Evolutionary conservation across 2,329 filamentous ascomycete species (phyloP).

Genomic region (Fusarium kyushuense): DNA sequence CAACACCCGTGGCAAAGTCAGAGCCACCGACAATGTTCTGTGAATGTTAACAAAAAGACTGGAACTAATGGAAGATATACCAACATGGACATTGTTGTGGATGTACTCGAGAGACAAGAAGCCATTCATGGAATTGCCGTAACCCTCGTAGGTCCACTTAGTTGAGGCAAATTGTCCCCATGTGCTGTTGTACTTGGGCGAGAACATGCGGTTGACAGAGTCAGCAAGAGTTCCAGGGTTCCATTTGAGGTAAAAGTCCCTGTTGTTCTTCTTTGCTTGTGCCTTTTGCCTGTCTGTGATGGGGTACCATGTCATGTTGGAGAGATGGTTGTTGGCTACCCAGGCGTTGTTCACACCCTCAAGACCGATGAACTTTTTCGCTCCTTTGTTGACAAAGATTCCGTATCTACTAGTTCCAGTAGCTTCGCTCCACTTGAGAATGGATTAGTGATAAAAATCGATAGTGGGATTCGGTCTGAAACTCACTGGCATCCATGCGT

Average conservation of each 20-base stretch:
- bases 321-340: not conserved
- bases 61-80: rapidly evolving
- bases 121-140: not conserved
- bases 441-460: not conserved
- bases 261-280: not conserved
- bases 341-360: not conserved
- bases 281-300: not conserved
- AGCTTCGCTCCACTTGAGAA: not conserved
- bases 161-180: constrained; percentile 11
- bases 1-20: not conserved
- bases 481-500: constrained; percentile 7
- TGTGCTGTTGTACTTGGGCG: not conserved
- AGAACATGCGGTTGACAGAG: constrained; percentile 1
- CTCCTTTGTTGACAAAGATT: not conserved
- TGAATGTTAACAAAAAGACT: rapidly evolving
- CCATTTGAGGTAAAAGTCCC: not conserved
- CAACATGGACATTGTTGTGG: constrained; percentile 12
- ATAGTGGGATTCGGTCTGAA: rapidly evolving
- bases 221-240: not conserved
- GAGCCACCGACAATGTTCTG: not conserved
- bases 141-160: not conserved
- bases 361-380: not conserved
- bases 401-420: constrained; percentile 4
- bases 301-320: not conserved
- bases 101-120: constrained; percentile 19